Evolutionary conservation across 1,284 basidiomycete genomes (phyloP).

Genomic region (Kwoniella shivajii): DNA sequence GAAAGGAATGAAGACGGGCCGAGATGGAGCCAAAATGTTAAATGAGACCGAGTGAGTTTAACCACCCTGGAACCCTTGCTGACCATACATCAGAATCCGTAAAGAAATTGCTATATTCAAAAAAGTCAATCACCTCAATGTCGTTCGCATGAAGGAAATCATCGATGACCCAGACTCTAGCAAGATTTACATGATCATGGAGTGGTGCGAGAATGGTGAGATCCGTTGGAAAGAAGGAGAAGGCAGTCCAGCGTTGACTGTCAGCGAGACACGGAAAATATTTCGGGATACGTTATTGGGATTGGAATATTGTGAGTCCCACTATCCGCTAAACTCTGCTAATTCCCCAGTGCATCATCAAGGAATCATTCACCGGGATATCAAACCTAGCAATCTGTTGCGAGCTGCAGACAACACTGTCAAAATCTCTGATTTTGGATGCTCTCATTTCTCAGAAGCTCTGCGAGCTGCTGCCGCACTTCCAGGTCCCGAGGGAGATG

Average conservation of each 20-base stretch:
- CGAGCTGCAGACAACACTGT: conserved; percentile 83
- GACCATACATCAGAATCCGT: conserved; percentile 54
- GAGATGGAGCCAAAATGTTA: conserved; percentile 60
- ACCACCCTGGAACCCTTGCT: background rate
- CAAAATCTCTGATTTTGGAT: conserved; percentile 98
- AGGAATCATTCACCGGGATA: conserved; percentile 98
- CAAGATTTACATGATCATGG: conserved; percentile 95
- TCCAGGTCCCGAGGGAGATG: conserved; percentile 62
- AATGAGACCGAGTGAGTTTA: conserved; percentile 47
- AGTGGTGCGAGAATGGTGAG: conserved; percentile 93
- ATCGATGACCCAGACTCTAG: conserved; percentile 90
- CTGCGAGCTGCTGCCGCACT: conserved; percentile 62
- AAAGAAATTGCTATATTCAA: conserved; percentile 99
- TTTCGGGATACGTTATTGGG: conserved; percentile 66
- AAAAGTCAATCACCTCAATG: conserved; percentile 86
- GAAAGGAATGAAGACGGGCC: conserved; percentile 23
- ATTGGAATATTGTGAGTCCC: conserved; percentile 17
- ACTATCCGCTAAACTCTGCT: background rate
- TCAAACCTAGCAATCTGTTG: conserved; percentile 96
- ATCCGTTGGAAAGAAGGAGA: conserved; percentile 78
- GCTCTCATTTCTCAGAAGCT: conserved; percentile 90
- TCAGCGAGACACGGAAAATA: conserved; percentile 80
- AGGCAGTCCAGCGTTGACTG: conserved; percentile 70
- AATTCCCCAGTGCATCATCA: conserved; percentile 78
- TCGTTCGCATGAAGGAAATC: conserved; percentile 89